A percentile compares a stretch with the other conserved stretches of the same genome.
phyloP scores from a whole-genome alignment of 148 eudicot species.

The Fagopyrum tataricum region DNA sequence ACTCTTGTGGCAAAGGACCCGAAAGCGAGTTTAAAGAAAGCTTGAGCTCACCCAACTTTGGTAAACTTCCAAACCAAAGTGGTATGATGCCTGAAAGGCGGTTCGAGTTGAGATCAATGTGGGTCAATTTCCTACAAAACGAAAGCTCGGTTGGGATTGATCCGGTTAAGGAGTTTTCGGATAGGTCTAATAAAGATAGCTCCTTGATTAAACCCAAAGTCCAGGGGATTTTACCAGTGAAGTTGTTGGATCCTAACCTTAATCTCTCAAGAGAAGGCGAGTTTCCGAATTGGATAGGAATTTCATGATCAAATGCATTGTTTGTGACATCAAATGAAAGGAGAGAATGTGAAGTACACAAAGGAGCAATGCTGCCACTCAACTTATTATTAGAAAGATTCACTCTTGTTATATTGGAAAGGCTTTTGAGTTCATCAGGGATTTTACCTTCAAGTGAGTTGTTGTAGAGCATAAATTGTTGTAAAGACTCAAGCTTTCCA shows the following conservation, averaged over 20 bases:
- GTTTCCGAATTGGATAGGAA: slow-evolving; percentile 55
- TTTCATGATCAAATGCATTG: slow-evolving; percentile 66
- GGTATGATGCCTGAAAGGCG: slow-evolving; percentile 66
- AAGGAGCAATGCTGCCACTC: slow-evolving; percentile 67
- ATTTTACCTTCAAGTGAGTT: slow-evolving; percentile 75
- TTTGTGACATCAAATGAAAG: slow-evolving; percentile 87
- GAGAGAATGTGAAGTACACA: slow-evolving; percentile 62
- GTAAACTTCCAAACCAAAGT: slow-evolving; percentile 72
- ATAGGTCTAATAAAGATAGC: slow-evolving; percentile 65
- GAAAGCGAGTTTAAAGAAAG: slow-evolving; percentile 65
- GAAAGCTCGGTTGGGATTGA: slow-evolving; percentile 59
- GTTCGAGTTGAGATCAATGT: slow-evolving; percentile 75
- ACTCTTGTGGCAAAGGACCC: slow-evolving; percentile 58
- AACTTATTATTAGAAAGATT: slow-evolving; percentile 75
- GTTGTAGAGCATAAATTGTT: slow-evolving; percentile 89
- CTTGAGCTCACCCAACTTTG: slow-evolving; percentile 74
- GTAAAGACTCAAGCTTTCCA: slow-evolving; percentile 36
- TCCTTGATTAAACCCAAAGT: slow-evolving; percentile 47
- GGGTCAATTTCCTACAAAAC: slow-evolving; percentile 56
- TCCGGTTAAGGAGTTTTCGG: slow-evolving; percentile 66
- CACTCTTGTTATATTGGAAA: slow-evolving; percentile 66
- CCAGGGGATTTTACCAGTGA: slow-evolving; percentile 68
- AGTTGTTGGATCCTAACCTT: slow-evolving; percentile 65
- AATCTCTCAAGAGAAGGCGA: slow-evolving; percentile 67
- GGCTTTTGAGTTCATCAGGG: slow-evolving; percentile 42